phyloP scores from a whole-genome alignment of 108 stramenopile species.

The Pseudonitzschia pungens region DNA sequence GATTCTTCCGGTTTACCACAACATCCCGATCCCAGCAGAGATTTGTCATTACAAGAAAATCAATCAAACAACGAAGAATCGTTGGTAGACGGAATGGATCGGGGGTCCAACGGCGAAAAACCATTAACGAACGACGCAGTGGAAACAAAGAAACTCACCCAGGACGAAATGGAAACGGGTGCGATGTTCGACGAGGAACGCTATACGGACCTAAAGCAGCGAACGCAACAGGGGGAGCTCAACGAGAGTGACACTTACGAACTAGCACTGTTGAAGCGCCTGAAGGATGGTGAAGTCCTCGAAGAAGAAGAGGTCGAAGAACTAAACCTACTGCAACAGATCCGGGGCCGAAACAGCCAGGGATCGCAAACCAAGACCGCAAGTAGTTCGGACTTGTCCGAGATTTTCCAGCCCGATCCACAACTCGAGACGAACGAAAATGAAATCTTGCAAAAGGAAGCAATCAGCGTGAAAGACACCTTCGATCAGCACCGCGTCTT shows the following conservation, averaged over 20 bases:
- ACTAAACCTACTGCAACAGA: constrained; percentile 12
- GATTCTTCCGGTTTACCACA: too few relatives aligned
- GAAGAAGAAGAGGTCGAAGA: constrained; percentile 25
- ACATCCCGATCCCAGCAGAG: neutral
- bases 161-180: too few relatives aligned
- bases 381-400: too few relatives aligned
- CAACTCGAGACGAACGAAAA: too few relatives aligned
- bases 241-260: constrained; percentile 24
- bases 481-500: too few relatives aligned
- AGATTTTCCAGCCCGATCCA: neutral
- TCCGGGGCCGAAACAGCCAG: neutral
- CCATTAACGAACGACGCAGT: neutral
- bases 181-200: too few relatives aligned
- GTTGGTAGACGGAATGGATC: neutral
- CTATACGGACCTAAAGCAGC: neutral
- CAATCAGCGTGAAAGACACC: too few relatives aligned
- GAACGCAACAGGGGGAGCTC: constrained; percentile 26
- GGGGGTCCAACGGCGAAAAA: neutral
- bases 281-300: constrained; percentile 16
- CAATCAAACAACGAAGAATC: neutral
- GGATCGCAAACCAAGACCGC: too few relatives aligned
- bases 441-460: too few relatives aligned
- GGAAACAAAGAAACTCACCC: neutral
- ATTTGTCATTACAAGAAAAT: neutral
- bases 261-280: constrained; percentile 22